A percentile compares a stretch with the other conserved stretches of the same genome.
Conservation (phyloP, 2,329 filamentous ascomycete genomes). For the Aureobasidium sp. region DNA sequence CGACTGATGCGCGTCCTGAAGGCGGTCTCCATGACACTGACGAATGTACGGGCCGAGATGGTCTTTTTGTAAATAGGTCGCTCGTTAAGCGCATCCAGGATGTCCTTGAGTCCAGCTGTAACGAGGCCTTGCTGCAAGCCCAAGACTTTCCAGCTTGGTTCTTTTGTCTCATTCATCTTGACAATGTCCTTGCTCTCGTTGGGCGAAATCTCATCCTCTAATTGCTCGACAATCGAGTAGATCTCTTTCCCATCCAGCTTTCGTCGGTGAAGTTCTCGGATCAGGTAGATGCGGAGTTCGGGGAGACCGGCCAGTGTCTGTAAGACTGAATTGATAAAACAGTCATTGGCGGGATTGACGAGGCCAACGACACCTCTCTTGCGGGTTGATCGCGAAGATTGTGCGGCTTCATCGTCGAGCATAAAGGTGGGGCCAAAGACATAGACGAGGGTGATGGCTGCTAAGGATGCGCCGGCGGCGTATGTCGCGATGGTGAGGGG, state of each 20-base stretch:
- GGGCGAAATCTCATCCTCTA: constrained; percentile 43
- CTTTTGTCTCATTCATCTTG: constrained; percentile 25
- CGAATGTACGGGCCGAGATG: constrained; percentile 78
- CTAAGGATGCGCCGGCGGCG: constrained; percentile 88
- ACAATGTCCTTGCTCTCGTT: constrained; percentile 46
- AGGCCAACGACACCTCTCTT: constrained; percentile 87
- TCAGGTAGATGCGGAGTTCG: constrained; percentile 83
- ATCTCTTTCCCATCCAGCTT: constrained; percentile 68
- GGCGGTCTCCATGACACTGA: constrained; percentile 71
- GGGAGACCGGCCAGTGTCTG: constrained; percentile 86
- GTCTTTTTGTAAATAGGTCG: constrained; percentile 89
- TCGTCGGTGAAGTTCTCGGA: constrained; percentile 80
- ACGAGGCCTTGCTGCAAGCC: constrained; percentile 72
- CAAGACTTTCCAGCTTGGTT: constrained; percentile 40
- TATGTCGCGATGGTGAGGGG: constrained; percentile 80
- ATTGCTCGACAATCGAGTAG: constrained; percentile 44
- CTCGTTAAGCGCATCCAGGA: constrained; percentile 88
- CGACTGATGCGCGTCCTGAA: constrained; percentile 87
- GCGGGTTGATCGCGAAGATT: constrained; percentile 48
- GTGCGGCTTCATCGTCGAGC: constrained; percentile 68
- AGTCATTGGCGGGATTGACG: constrained; percentile 79
- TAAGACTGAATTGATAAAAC: constrained; percentile 82
- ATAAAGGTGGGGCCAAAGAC: constrained; percentile 97
- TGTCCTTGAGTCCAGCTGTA: constrained; percentile 81
- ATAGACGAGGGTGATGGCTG: constrained; percentile 90